These are phyloP conservation scores for Exophiala spinifera DNA, from an alignment of 2,329 filamentous ascomycete species.

Conservation along the genomic window DNA sequence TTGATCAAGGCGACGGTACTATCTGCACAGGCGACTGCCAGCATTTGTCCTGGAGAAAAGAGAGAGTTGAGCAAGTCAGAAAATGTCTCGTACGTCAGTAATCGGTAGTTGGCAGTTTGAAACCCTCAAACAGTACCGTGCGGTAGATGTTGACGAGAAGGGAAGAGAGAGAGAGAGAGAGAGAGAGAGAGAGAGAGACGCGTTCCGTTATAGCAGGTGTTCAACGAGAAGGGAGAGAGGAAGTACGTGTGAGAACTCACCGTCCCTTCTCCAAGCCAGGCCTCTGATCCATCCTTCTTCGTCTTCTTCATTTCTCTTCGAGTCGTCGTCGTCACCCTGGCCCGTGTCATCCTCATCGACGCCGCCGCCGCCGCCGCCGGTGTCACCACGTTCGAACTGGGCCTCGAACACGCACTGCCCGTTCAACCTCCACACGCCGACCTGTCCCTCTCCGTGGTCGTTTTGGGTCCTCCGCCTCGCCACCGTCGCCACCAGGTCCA, in stretches of 20 bases:
- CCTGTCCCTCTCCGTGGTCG: constrained; percentile 19
- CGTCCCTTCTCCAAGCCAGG: constrained; percentile 66
- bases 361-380: constrained; percentile 13
- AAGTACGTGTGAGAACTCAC: constrained; percentile 50
- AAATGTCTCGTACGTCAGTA: neutral
- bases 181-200: no score
- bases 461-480: constrained; percentile 6
- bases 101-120: no score
- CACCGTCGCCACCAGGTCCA: constrained; percentile 73
- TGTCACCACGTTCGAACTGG: constrained; percentile 27
- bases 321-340: neutral
- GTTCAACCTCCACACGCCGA: constrained; percentile 75
- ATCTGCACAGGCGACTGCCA: constrained; percentile 82
- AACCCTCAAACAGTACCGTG: no score
- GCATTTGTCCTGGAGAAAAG: constrained; percentile 63
- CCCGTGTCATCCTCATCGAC: constrained; percentile 32
- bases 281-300: neutral
- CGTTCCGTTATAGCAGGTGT: no score
- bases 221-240: no score
- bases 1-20: constrained; percentile 73
- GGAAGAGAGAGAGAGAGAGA: no score
- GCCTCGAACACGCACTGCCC: constrained; percentile 65
- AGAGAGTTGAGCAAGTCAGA: no score
- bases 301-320: constrained; percentile 20
- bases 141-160: no score